Evolutionary conservation across 805 yeast genomes (phyloP), one percentile per base, ranked within the genome.

Genomic region (Barnettozyma salicaria): DNA sequence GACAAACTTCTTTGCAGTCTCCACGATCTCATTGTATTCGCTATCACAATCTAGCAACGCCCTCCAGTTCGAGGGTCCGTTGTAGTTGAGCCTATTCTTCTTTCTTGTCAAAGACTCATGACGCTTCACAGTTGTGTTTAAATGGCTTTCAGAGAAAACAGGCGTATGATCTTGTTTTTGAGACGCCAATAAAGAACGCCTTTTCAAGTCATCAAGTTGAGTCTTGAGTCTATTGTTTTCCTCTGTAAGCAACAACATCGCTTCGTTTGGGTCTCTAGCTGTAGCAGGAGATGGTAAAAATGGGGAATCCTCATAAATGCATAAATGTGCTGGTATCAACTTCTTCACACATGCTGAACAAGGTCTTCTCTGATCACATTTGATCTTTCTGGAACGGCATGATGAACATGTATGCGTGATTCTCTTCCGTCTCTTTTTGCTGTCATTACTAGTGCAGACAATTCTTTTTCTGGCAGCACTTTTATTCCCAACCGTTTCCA

Each of bases 281-380:
- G 36, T 44, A 6, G 55, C 56, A 8, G 42, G 33, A 1, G 52
- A 48, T 3, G 62, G 56, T 8, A 57, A 38, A 32, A 60, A 52
- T 10, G 59, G 61, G 0, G 61, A 49, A 12, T 36, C 42, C 29
- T 48, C 52, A 40, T 54, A 54, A 11, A 53, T 42, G 26, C 59
- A 54, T 12, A 50, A 32, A 19, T 45, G 46, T 1, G 40, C 43
- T 0, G 56, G 56, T 13, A 54, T 45, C 6, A 38, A 28, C 35
- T 48, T 49, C 35, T 41, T 45, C 21, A 39, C 38, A 39, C 58
- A 54, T 1, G 52, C 37, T 1, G 48, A 28, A 19, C 58, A 54
- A 2, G 56, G 56, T 16, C 40, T 45, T 3, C 43, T 44, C 20
- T 50, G 52, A 20, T 53, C 54, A 41, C 58, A 53, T 27, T 52